Evolutionary conservation across 2,329 filamentous ascomycete species (phyloP), one percentile per base, ranked within the genome.

Genomic region (Ceratocystis diversiconidia): DNA sequence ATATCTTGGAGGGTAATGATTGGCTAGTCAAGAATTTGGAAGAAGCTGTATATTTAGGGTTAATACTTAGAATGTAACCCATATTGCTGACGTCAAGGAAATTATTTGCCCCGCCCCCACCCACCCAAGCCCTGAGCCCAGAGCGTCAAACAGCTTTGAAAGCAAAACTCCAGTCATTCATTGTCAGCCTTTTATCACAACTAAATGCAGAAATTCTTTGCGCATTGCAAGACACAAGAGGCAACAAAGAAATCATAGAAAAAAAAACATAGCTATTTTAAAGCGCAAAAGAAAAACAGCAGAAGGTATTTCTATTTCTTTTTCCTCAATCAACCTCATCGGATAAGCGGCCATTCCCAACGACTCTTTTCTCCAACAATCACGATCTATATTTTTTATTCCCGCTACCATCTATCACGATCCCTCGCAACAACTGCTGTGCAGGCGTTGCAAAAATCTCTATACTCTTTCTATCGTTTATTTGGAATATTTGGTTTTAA

Each of bases 401-500:
- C 52, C 52, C 52, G 25, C 22, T 17, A 57, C 22, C 1, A 17
- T 30, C 52, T 19, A 12, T 57, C 52, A 25, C 52, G 46, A 48
- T 48, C 48, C n/a, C 46, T 4, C 17, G 46, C 46, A 48, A 48
- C 46, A 19, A 12, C 48, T 22, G 48, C n/a, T 22, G 48, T 7
- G 48, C 48, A n/a, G 46, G 3, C 19, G 22, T 25, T 50, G 48
- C 17, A 25, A 15, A 19, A n/a, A 25, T 30, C 10, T 30, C 8
- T 17, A 0, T 59, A 8, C 12, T 59, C 48, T 36, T 59, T 55
- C 44, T 65, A 30, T 8, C 25, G 7, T 57, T 25, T 41, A 19
- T 50, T 48, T 44, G 61, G 52, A 41, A 44, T 30, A 22, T 63
- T 63, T 59, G 7, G 25, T 65, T 48, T 48, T 61, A 64, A 62